Conservation (phyloP, 306 rosid genomes). For the Lathyrus aphaca region DNA sequence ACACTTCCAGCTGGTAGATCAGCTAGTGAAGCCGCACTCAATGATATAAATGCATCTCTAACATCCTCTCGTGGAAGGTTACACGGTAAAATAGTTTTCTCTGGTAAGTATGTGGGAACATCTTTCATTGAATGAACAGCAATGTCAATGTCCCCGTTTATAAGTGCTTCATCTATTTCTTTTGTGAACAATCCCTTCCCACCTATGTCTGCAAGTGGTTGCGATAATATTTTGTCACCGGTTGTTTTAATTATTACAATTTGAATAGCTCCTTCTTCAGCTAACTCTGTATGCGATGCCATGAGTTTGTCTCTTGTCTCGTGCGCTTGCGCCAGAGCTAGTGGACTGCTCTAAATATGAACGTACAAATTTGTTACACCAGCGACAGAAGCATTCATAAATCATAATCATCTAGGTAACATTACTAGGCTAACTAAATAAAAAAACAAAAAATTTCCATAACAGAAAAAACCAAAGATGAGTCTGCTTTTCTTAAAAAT, state of each 20-base stretch:
- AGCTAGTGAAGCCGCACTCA: constrained; percentile 69
- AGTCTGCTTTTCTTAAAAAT: not conserved
- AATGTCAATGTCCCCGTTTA: constrained; percentile 74
- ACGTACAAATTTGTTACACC: not conserved
- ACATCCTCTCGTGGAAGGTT: constrained; percentile 92
- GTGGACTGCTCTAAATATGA: constrained; percentile 74
- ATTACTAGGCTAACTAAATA: constrained; percentile 1
- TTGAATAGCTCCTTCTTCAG: constrained; percentile 89
- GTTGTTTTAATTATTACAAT: constrained; percentile 85
- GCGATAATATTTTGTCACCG: constrained; percentile 79
- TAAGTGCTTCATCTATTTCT: constrained; percentile 89
- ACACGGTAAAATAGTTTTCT: constrained; percentile 79
- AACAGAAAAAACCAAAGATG: not conserved
- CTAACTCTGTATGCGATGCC: constrained; percentile 71
- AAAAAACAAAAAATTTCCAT: not conserved
- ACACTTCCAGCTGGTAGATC: constrained; percentile 77
- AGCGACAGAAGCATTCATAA: constrained; percentile 2
- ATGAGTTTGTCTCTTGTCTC: constrained; percentile 88
- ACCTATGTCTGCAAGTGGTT: constrained; percentile 89
- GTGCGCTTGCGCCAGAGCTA: constrained; percentile 90
- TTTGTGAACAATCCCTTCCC: constrained; percentile 94
- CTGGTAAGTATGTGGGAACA: constrained; percentile 84
- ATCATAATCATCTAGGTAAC: constrained; percentile 26
- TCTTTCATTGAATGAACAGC: constrained; percentile 97
- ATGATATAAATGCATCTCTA: constrained; percentile 82